These are phyloP conservation scores for Ambrosia trifida DNA, from an alignment of 129 eudicot species.

Conservation along the genomic window DNA sequence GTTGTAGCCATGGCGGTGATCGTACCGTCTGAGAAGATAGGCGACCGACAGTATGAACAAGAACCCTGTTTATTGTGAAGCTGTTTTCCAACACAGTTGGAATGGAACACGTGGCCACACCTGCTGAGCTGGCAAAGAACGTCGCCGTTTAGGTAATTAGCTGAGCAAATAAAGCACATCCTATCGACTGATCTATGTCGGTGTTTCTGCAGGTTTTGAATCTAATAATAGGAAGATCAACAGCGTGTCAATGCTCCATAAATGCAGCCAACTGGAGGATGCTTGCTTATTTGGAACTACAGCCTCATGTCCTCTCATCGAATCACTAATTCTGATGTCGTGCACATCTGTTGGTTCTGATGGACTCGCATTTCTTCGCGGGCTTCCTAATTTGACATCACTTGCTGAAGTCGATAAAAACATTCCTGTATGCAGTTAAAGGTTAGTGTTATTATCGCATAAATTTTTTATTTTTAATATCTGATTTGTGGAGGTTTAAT, in stretches of 20 bases:
- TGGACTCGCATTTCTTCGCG: constrained; percentile 68
- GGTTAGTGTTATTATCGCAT: no score
- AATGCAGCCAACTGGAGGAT: constrained; percentile 80
- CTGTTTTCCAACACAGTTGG: constrained; percentile 25
- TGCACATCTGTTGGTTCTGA: constrained; percentile 83
- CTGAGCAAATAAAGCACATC: constrained; percentile 20
- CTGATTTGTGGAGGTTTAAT: no score
- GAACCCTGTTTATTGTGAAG: no score
- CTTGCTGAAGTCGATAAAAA: constrained; percentile 34
- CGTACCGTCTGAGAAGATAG: no score
- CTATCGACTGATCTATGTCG: constrained; percentile 6
- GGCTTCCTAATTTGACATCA: constrained; percentile 70
- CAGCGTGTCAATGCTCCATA: not conserved
- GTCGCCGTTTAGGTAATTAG: constrained; percentile 14
- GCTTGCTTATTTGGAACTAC: constrained; percentile 91
- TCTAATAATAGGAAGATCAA: constrained; percentile 19
- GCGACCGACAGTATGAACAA: no score
- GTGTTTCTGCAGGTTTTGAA: not conserved
- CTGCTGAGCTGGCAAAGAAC: constrained; percentile 20
- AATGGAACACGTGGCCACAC: constrained; percentile 18
- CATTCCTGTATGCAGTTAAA: no score
- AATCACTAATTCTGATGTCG: constrained; percentile 83
- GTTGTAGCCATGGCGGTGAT: no score
- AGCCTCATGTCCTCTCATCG: constrained; percentile 76
- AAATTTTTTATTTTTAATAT: not conserved